A percentile compares a stretch with the other conserved stretches of the same genome.
phyloP scores from a whole-genome alignment of 2,329 filamentous ascomycete genomes.

The Paradendryphiella salina region DNA sequence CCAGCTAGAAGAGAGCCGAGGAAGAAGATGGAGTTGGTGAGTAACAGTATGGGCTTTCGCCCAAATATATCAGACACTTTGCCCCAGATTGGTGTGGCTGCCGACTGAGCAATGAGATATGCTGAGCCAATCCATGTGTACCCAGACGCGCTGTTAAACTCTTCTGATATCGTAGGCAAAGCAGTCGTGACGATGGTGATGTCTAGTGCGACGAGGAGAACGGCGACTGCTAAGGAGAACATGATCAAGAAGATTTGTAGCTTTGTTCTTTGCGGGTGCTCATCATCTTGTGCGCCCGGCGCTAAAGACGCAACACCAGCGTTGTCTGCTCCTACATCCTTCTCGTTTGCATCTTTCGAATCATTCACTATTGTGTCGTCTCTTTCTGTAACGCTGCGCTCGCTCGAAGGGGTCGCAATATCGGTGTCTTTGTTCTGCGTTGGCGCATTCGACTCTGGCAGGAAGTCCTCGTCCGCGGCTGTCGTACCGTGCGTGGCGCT shows the following conservation, averaged over 20 bases:
- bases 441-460: conserved; percentile 2
- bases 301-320: conserved; percentile 16
- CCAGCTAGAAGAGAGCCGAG: conserved; percentile 65
- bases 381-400: conserved; percentile 16
- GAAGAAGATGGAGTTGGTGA: conserved; percentile 65
- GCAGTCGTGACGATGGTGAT: conserved; percentile 67
- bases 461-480: background rate
- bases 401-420: conserved; percentile 20
- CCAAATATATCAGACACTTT: conserved; percentile 70
- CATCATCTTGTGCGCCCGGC: conserved; percentile 25
- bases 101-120: conserved; percentile 55
- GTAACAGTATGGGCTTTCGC: conserved; percentile 63
- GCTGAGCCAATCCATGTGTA: conserved; percentile 60
- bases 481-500: conserved; percentile 10
- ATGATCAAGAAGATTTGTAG: conserved; percentile 55
- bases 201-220: conserved; percentile 64
- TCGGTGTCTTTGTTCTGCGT: conserved; percentile 17
- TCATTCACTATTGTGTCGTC: conserved; percentile 7
- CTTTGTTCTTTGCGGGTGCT: conserved; percentile 41
- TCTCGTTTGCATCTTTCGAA: conserved; percentile 4
- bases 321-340: conserved; percentile 8
- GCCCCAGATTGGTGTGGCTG: conserved; percentile 62
- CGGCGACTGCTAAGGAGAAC: conserved; percentile 56
- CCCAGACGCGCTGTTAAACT: conserved; percentile 55
- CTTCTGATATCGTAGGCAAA: conserved; percentile 61